Evolutionary conservation across 148 eudicot genomes (phyloP), one percentile per base, ranked within the genome.

Genomic region (Cornus controversa): DNA sequence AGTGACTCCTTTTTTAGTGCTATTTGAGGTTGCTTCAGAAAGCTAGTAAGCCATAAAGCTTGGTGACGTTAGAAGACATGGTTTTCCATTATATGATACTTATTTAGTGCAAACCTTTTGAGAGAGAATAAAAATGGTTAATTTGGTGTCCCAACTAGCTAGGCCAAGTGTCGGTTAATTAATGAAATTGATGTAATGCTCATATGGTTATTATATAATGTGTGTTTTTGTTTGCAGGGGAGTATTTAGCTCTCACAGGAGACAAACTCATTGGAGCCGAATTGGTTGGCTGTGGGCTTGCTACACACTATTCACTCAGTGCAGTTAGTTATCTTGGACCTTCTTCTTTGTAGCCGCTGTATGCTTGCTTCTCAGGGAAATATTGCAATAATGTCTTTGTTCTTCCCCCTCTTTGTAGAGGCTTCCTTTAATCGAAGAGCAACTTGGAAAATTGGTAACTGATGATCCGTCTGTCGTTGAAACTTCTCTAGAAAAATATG

Each of bases 211-310:
- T 20, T 1, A 20, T 54, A 54, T 54, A 4, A 18, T 47, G 27
- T 24, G 73, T 37, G 4, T 58, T 8, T 20, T 67, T 5, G 34
- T 78, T 73, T 80, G 71, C 84, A 94, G 98, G 98, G 72, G 98
- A 94, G 82, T 94, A 94, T 78, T 81, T 94, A 83, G 98, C 90
- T 75, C 82, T 94, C 75, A 94, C 98, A 4, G 90, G 98, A 18
- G 86, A 84, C 71, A 91, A 84, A 67, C 91, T 94, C 63, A 90
- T 87, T 82, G 98, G 97, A 71, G 90, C 86, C 27, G 98, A 94
- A 84, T 87, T 94, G 98, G 67, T 88, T 69, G 86, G 90, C 53
- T 94, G 98, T 82, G 98, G 98, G 78, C 93, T 92, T 78, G 98
- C 97, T 73, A 94, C 98, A 69, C 98, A 92, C 83, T 92, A 88